A percentile compares a stretch with the other conserved stretches of the same genome.
These are phyloP conservation scores for Psidium guajava DNA, from an alignment of 345 rosid species.

Conservation along the genomic window DNA sequence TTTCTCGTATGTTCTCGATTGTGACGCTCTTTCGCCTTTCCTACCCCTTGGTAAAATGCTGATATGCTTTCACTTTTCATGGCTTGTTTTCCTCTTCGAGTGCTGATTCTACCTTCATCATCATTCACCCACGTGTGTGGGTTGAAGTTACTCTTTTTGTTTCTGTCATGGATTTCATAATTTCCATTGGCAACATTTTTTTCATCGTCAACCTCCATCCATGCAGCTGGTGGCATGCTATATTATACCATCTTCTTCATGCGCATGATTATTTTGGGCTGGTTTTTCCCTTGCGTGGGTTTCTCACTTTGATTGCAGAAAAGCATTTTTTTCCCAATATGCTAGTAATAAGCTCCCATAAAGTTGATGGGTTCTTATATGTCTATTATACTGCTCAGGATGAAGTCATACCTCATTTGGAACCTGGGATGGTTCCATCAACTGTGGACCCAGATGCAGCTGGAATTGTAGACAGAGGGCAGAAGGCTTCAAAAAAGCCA, in stretches of 20 bases:
- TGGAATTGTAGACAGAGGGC: constrained; percentile 54
- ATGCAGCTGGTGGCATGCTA: not conserved
- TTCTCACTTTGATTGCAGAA: not conserved
- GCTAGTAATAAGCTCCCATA: not conserved
- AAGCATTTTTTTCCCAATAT: not conserved
- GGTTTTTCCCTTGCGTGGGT: not conserved
- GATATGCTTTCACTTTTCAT: not conserved
- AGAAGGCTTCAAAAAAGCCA: constrained; percentile 55
- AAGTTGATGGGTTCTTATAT: not conserved
- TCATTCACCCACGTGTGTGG: not conserved
- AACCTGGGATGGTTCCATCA: constrained; percentile 93
- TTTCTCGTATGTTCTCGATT: not conserved
- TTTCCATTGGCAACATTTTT: not conserved
- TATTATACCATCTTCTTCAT: not conserved
- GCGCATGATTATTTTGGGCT: not conserved
- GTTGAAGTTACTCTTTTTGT: not conserved
- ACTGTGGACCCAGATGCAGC: constrained; percentile 92
- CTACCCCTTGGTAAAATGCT: not conserved
- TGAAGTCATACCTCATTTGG: constrained; percentile 93
- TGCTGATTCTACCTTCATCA: not conserved
- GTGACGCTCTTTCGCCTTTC: not conserved
- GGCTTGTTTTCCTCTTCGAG: not conserved
- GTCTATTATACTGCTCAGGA: constrained; percentile 37
- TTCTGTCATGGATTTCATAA: not conserved
- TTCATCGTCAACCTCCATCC: not conserved